phyloP scores from a whole-genome alignment of 83 land plant species.

The Picea mariana region DNA sequence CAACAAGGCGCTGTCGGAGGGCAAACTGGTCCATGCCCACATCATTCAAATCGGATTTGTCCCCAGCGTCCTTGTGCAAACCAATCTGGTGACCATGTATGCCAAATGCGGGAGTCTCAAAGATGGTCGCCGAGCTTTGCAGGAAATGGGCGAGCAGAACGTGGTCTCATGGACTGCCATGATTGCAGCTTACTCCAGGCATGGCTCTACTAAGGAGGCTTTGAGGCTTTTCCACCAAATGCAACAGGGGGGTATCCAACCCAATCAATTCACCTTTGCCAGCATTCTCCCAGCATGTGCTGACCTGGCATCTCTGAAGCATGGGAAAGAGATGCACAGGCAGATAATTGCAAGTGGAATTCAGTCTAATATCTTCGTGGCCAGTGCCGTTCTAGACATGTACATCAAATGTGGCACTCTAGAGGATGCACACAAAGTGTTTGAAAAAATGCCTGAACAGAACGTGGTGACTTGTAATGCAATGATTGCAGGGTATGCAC shows the following conservation, averaged over 20 bases:
- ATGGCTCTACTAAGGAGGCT: slow-evolving; percentile 15
- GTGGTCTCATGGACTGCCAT: slow-evolving; percentile 26
- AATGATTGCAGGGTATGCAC: slow-evolving; percentile 5
- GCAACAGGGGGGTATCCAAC: not conserved
- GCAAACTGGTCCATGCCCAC: slow-evolving; percentile 22
- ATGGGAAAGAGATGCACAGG: not conserved
- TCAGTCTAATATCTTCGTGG: not conserved
- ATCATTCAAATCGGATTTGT: slow-evolving; percentile 19
- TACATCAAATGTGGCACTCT: not conserved
- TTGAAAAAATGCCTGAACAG: slow-evolving; percentile 3
- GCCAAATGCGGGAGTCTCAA: slow-evolving; percentile 23
- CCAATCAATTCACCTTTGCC: not conserved
- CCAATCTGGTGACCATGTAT: slow-evolving; percentile 23
- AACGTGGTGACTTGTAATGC: slow-evolving; percentile 12
- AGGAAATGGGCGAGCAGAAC: slow-evolving; percentile 5
- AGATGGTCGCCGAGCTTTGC: slow-evolving; percentile 20
- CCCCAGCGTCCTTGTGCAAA: slow-evolving; percentile 18
- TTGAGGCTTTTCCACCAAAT: slow-evolving; percentile 9
- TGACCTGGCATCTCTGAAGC: not conserved
- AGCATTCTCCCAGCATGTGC: slow-evolving; percentile 13
- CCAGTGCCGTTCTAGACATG: slow-evolving; percentile 7
- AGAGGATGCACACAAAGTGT: slow-evolving; percentile 10
- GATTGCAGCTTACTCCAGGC: slow-evolving; percentile 20
- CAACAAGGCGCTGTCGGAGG: not conserved
- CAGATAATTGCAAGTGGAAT: not conserved